Conservation (phyloP, 2,329 filamentous ascomycete species). For the Colletotrichum musicola region DNA sequence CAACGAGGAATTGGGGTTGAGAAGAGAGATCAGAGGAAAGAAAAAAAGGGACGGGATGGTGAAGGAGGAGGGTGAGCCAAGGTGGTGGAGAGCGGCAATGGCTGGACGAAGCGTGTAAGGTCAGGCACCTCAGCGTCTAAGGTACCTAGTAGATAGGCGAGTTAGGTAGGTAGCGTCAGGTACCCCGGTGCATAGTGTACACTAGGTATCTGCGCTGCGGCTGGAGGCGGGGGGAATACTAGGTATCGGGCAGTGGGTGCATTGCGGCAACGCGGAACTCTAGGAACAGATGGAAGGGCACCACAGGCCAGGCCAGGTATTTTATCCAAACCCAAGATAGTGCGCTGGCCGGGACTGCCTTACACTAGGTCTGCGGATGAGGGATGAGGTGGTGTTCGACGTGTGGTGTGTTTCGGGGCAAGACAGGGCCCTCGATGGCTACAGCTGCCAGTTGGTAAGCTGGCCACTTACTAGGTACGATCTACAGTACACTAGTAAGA, state of each 20-base stretch:
- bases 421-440: constrained; percentile 29
- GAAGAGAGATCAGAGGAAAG: constrained; percentile 24
- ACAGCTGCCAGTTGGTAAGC: constrained; percentile 6
- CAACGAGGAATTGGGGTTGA: constrained; percentile 29
- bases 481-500: not conserved
- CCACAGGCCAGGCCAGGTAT: no score
- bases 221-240: not conserved
- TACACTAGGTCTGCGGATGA: constrained; percentile 2
- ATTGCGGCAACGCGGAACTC: not conserved
- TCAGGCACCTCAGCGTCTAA: constrained; percentile 12
- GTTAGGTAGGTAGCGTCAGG: no score
- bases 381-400: constrained; percentile 16
- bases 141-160: no score
- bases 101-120: constrained; percentile 33
- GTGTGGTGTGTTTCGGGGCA: constrained; percentile 32
- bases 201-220: no score
- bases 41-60: constrained; percentile 27
- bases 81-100: constrained; percentile 36
- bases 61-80: constrained; percentile 34
- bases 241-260: not conserved
- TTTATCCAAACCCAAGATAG: no score
- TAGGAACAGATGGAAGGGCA: no score
- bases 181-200: no score
- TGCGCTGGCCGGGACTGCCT: not conserved
- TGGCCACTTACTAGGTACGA: not conserved